phyloP scores from a whole-genome alignment of 805 yeast genomes.

The Nakazawaea wyomingensis region DNA sequence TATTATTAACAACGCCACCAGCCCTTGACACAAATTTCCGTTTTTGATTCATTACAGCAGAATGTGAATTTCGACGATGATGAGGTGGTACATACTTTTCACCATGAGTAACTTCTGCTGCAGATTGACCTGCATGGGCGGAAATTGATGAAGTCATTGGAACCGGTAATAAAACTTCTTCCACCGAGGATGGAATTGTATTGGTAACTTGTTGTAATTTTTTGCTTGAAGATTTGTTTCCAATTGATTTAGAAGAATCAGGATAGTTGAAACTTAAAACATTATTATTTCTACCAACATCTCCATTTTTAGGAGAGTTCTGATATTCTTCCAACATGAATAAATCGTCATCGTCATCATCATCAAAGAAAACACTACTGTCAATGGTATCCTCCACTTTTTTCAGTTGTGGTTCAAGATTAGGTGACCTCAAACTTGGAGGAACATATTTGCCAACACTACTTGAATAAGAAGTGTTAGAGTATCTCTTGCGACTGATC shows the following conservation, averaged over 20 bases:
- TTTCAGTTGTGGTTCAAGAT: conserved; percentile 18
- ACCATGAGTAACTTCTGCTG: background rate
- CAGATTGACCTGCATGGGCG: too few species aligned
- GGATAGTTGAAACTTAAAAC: conserved; percentile 16
- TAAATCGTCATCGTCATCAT: conserved; percentile 24
- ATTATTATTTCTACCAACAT: conserved; percentile 13
- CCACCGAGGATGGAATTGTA: background rate
- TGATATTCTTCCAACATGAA: conserved; percentile 33
- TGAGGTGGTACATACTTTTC: conserved; percentile 47
- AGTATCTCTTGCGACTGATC: conserved; percentile 7
- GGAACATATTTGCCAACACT: conserved; percentile 62
- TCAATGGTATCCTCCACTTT: conserved; percentile 11
- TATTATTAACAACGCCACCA: too few species aligned
- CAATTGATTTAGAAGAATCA: conserved; percentile 15
- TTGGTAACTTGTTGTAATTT: background rate
- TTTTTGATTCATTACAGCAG: conserved; percentile 13
- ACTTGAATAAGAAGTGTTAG: conserved; percentile 16
- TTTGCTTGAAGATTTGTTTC: conserved; percentile 1
- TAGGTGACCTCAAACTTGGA: conserved; percentile 59
- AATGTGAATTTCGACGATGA: conserved; percentile 34
- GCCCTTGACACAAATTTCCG: too few species aligned
- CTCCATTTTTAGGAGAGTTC: conserved; percentile 13
- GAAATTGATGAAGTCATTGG: conserved; percentile 4
- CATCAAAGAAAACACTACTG: background rate
- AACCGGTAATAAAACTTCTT: background rate